Evolutionary conservation across 495 filamentous ascomycete genomes (phyloP).

Genomic region (Parachaetomium inaequale): DNA sequence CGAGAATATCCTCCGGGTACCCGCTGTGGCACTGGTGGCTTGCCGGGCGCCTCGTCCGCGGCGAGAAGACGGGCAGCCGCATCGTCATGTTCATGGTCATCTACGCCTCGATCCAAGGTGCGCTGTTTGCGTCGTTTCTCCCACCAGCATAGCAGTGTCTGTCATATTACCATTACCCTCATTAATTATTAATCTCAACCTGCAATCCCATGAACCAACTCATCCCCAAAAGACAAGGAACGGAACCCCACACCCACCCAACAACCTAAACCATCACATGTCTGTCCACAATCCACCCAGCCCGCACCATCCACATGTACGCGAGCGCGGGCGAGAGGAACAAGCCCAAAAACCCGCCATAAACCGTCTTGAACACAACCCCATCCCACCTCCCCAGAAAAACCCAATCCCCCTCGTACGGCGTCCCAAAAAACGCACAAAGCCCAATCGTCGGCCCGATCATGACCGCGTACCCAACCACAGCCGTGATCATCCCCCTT

Average conservation of each 20-base stretch:
- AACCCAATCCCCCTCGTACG: slow-evolving; percentile 37
- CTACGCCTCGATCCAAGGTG: slow-evolving; percentile 78
- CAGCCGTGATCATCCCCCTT: slow-evolving; percentile 31
- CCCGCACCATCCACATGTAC: slow-evolving; percentile 40
- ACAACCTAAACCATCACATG: neutral
- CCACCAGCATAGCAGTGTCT: slow-evolving; percentile 64
- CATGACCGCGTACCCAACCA: slow-evolving; percentile 24
- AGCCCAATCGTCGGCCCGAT: slow-evolving; percentile 33
- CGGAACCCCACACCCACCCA: neutral
- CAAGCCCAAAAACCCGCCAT: slow-evolving; percentile 38
- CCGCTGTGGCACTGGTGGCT: slow-evolving; percentile 87
- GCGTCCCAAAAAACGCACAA: slow-evolving; percentile 27
- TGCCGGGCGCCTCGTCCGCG: slow-evolving; percentile 40
- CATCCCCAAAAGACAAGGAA: neutral
- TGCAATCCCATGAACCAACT: neutral
- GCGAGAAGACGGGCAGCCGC: slow-evolving; percentile 27
- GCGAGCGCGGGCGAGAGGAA: slow-evolving; percentile 40
- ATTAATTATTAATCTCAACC: slow-evolving; percentile 3
- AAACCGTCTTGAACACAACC: slow-evolving; percentile 42
- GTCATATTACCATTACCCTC: slow-evolving; percentile 2
- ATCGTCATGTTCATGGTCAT: slow-evolving; percentile 61
- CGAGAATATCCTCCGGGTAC: slow-evolving; percentile 81
- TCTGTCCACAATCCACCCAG: slow-evolving; percentile 34
- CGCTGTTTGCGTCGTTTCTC: slow-evolving; percentile 85
- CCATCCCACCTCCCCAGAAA: slow-evolving; percentile 40